phyloP scores from a whole-genome alignment of 2,329 filamentous ascomycete genomes.

The Xylariales sp. region DNA sequence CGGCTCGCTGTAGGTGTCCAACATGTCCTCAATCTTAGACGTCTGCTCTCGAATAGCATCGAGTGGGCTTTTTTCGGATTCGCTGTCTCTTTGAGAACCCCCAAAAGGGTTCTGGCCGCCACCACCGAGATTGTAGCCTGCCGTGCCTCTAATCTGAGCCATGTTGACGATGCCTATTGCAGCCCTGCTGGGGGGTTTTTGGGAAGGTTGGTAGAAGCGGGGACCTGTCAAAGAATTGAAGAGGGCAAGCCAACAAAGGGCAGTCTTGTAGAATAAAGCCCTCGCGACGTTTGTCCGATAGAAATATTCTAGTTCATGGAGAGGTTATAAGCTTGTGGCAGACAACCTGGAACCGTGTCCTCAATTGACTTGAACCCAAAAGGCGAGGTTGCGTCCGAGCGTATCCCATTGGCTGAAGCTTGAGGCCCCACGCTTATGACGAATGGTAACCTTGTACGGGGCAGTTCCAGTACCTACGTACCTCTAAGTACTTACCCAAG shows the following conservation, averaged over 20 bases:
- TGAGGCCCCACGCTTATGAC: too few relatives aligned
- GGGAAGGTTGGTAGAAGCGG: neutral
- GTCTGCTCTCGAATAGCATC: slow-evolving; percentile 91
- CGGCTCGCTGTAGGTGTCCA: slow-evolving; percentile 84
- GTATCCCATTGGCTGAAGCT: too few relatives aligned
- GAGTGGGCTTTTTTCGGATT: slow-evolving; percentile 69
- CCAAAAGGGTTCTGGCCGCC: slow-evolving; percentile 70
- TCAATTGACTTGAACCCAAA: too few relatives aligned
- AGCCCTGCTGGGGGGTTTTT: slow-evolving; percentile 19
- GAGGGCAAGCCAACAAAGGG: slow-evolving; percentile 3
- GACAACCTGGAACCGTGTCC: too few relatives aligned
- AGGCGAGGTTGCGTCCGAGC: too few relatives aligned
- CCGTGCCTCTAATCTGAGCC: slow-evolving; percentile 56
- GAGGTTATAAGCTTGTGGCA: too few relatives aligned
- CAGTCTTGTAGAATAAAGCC: too few relatives aligned
- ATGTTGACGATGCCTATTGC: slow-evolving; percentile 24
- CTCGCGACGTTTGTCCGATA: too few relatives aligned
- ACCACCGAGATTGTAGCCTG: slow-evolving; percentile 78
- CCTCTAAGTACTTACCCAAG: too few relatives aligned
- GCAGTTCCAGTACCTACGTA: too few relatives aligned
- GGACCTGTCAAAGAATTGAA: neutral
- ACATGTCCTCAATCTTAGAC: slow-evolving; percentile 93
- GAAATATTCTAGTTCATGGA: too few relatives aligned
- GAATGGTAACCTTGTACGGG: too few relatives aligned
- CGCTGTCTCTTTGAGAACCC: slow-evolving; percentile 54